phyloP scores from a whole-genome alignment of 106 monocot genomes.

The Dioscorea zingiberensis region DNA sequence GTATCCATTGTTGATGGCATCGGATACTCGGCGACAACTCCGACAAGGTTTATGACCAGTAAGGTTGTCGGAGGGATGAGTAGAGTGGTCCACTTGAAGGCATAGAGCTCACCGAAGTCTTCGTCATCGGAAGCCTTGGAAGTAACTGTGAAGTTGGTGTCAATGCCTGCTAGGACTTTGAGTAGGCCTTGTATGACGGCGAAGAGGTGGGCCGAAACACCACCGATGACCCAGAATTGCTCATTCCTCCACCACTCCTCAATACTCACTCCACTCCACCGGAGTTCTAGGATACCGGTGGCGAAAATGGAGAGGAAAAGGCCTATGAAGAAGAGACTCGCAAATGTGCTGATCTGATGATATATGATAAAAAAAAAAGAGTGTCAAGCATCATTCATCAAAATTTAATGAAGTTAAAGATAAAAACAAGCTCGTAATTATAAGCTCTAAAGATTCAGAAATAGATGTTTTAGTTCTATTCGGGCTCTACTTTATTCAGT shows the following conservation, averaged over 20 bases:
- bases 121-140: constrained; percentile 66
- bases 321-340: constrained; percentile 71
- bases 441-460: too few species aligned
- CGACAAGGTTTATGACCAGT: constrained; percentile 66
- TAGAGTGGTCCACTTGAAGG: constrained; percentile 89
- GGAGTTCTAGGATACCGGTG: constrained; percentile 61
- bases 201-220: constrained; percentile 66
- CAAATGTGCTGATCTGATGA: constrained; percentile 80
- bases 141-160: constrained; percentile 75
- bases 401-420: too few species aligned
- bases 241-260: constrained; percentile 87
- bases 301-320: constrained; percentile 78
- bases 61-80: constrained; percentile 83
- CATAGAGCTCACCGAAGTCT: constrained; percentile 71
- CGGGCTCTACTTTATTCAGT: too few species aligned
- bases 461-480: too few species aligned
- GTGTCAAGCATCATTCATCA: too few species aligned
- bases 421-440: too few species aligned
- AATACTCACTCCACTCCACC: constrained; percentile 84
- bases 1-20: constrained; percentile 77
- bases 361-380: too few species aligned
- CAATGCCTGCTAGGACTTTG: constrained; percentile 65
- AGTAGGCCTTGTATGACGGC: constrained; percentile 73
- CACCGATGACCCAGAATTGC: constrained; percentile 87
- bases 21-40: constrained; percentile 76